Base-by-base conservation (phyloP, 2,329 filamentous ascomycete genomes). In the Trichophyton rubrum region DNA sequence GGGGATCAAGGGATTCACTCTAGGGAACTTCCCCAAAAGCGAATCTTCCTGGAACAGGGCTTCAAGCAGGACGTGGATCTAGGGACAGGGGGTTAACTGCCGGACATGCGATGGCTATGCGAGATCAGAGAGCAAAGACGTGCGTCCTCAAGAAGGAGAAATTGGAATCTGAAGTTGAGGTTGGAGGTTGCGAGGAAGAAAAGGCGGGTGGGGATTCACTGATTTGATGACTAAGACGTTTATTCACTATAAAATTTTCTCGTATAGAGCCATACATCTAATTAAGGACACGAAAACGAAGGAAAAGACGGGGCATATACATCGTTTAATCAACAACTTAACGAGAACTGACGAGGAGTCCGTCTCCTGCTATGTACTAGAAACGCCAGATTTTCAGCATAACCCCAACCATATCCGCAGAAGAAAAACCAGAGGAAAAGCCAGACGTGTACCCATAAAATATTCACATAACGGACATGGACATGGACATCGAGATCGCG, bases 11-110 rank as follows among this genome's bases (percentile, higher is more conserved):
- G 27, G 35, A 43, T 15, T 38, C 59, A 57, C 59, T 60, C 45
- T 63, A 41, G 51, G 62, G 59, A 61, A 63, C 56, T 59, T 61
- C 60, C 64, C 43, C 65, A 64, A 4, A 62, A 61, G 64, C 63
- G 65, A 69, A 22, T 63, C 64, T 3, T 64, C 59, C n/a, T 30
- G 17, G 27, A 15, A 27, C n/a, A 38, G 8, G 17, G 40, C 59
- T 22, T 30, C 8, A 56, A n/a, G 27, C 17, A 20, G 3, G n/a
- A 9, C 9, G 15, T 13, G 7, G 20, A 17, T 9, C 11, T 24
- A 24, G 17, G 13, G 17, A 13, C 51, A n/a, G 1, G 22, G 15
- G 11, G 13, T 9, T 11, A 11, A 24, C 3, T 47, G 43, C n/a
- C 9, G 15, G 15, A 30, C 13, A 30, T 55, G 4, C n/a, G 27